Percentiles rank a stretch among this genome's conserved stretches.
Evolutionary conservation across 768 basidiomycete species (phyloP).

Genomic region (Lentinula sp.): DNA sequence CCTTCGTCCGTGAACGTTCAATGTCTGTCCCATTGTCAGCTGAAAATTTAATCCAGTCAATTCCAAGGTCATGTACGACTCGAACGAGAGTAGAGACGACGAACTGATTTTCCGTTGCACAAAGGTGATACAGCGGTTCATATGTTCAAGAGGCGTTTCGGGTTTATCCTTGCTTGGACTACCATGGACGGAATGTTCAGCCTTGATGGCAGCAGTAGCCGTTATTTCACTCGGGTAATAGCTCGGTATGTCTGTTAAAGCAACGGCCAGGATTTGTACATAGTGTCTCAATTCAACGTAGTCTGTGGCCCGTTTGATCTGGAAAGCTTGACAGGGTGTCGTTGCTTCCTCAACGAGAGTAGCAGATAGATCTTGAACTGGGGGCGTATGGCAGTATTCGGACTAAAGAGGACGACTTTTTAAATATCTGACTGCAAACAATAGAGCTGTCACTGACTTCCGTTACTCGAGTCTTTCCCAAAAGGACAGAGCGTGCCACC

Average conservation of each 20-base stretch:
- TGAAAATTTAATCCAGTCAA: background rate
- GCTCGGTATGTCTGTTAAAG: slow-evolving; percentile 49
- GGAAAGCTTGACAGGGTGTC: slow-evolving; percentile 36
- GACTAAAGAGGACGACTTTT: slow-evolving; percentile 22
- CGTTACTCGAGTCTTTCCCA: slow-evolving; percentile 16
- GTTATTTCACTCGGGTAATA: slow-evolving; percentile 47
- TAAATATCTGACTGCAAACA: slow-evolving; percentile 6
- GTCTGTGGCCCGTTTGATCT: slow-evolving; percentile 49
- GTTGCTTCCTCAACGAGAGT: slow-evolving; percentile 37
- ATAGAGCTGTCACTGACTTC: slow-evolving; percentile 14
- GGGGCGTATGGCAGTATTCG: slow-evolving; percentile 36
- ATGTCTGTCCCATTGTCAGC: slow-evolving; percentile 57
- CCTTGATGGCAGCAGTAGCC: slow-evolving; percentile 7
- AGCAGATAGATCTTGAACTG: slow-evolving; percentile 42
- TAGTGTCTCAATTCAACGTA: slow-evolving; percentile 55
- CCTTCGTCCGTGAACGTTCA: slow-evolving; percentile 71
- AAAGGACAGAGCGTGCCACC: slow-evolving; percentile 47
- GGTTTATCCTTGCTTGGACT: slow-evolving; percentile 18
- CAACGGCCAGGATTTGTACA: slow-evolving; percentile 51
- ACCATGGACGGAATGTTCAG: slow-evolving; percentile 5
- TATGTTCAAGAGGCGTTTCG: slow-evolving; percentile 35
- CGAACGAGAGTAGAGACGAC: slow-evolving; percentile 15
- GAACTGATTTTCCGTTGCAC: slow-evolving; percentile 59
- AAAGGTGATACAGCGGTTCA: slow-evolving; percentile 41
- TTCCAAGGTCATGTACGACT: background rate